Percentiles rank a stretch among this genome's conserved stretches.
phyloP scores from a whole-genome alignment of 2,329 filamentous ascomycete genomes.

The Arthrobotrys sinensis region DNA sequence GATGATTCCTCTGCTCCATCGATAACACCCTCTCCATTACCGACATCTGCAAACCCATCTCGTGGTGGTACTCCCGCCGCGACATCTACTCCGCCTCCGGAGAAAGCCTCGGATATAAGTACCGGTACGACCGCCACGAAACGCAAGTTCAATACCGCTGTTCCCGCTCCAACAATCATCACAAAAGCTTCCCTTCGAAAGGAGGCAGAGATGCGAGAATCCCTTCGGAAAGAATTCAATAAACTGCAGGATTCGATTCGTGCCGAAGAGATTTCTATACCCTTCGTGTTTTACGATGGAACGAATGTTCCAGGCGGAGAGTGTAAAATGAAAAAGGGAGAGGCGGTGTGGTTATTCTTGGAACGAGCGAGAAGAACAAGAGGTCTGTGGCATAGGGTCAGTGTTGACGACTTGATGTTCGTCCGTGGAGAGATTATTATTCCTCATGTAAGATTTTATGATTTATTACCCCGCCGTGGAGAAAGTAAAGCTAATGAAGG shows the following conservation, averaged over 20 bases:
- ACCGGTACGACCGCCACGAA: background rate
- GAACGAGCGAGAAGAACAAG: conserved; percentile 76
- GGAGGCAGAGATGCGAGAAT: conserved; percentile 83
- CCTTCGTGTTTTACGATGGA: conserved; percentile 97
- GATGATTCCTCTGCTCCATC: conserved; percentile 50
- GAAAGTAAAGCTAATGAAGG: background rate
- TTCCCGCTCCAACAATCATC: conserved; percentile 80
- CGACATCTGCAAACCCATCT: conserved; percentile 48
- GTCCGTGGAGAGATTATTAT: conserved; percentile 92
- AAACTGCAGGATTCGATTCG: conserved; percentile 88
- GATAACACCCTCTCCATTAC: conserved; percentile 53
- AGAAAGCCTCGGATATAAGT: conserved; percentile 54
- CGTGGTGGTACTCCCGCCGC: conserved; percentile 45
- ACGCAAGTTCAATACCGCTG: conserved; percentile 68
- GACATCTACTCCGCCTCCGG: conserved; percentile 40
- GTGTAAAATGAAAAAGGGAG: conserved; percentile 89
- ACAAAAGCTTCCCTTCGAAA: conserved; percentile 83
- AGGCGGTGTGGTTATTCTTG: conserved; percentile 91
- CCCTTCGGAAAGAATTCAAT: conserved; percentile 84
- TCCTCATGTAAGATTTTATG: conserved; percentile 80
- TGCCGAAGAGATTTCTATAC: conserved; percentile 87
- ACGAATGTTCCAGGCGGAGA: conserved; percentile 84
- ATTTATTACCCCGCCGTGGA: background rate
- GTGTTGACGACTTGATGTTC: conserved; percentile 95
- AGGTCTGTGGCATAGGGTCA: conserved; percentile 90